These are phyloP conservation scores for Talaromyces nanjingensis DNA, from an alignment of 495 filamentous ascomycete species.

Conservation along the genomic window DNA sequence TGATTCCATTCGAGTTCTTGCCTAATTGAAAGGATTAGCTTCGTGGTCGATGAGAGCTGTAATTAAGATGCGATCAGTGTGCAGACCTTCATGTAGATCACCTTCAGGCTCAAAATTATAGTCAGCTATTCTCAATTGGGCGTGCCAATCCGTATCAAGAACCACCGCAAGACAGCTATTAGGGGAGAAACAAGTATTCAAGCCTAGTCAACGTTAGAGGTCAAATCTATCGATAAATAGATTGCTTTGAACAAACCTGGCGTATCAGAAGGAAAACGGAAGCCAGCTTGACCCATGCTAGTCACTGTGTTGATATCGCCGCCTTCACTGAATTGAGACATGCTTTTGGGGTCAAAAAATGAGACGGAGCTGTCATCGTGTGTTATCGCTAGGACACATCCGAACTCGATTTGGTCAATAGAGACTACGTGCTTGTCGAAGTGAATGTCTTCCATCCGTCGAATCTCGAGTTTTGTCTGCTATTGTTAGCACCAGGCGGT, in stretches of 20 bases:
- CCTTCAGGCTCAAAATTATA: conserved; percentile 35
- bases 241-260: conserved; percentile 22
- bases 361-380: conserved; percentile 72
- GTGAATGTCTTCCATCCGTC: conserved; percentile 56
- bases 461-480: conserved; percentile 54
- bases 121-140: conserved; percentile 57
- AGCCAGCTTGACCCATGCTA: conserved; percentile 64
- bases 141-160: conserved; percentile 57
- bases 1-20: conserved; percentile 47
- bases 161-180: conserved; percentile 61
- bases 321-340: conserved; percentile 56
- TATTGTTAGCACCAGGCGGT: not conserved
- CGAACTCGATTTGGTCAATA: conserved; percentile 56
- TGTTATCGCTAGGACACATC: conserved; percentile 58
- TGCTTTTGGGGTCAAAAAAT: conserved; percentile 65
- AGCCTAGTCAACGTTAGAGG: conserved; percentile 30
- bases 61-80: conserved; percentile 7
- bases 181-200: conserved; percentile 66
- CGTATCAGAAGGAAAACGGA: conserved; percentile 46
- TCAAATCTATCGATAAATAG: conserved; percentile 11
- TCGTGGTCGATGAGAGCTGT: not conserved
- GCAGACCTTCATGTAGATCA: conserved; percentile 33
- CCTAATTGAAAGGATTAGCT: conserved; percentile 21
- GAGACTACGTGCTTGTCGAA: conserved; percentile 63
- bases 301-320: conserved; percentile 57